Conservation (phyloP, 2,329 filamentous ascomycete species). For the Fusarium temperatum region DNA sequence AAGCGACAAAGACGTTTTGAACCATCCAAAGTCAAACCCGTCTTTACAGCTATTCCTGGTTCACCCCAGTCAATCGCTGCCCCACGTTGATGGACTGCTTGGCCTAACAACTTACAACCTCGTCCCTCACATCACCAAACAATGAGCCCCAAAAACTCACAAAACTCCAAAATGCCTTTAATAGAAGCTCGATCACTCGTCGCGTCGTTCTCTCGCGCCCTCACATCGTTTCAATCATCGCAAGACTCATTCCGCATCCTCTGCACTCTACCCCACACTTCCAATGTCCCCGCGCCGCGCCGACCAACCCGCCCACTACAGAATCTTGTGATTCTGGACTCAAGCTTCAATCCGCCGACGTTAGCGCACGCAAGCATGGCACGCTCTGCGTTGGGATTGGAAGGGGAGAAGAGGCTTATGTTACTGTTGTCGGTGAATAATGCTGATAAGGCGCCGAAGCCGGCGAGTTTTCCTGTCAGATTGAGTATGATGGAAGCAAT, state of each 20-base stretch:
- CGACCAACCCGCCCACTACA: slow-evolving; percentile 30
- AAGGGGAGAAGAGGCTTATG: slow-evolving; percentile 52
- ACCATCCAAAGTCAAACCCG: too few species aligned
- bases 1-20: neutral
- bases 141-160: slow-evolving; percentile 10
- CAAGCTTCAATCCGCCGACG: slow-evolving; percentile 75
- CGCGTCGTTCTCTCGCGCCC: slow-evolving; percentile 55
- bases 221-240: slow-evolving; percentile 56
- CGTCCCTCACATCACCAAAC: neutral
- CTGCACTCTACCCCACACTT: slow-evolving; percentile 49
- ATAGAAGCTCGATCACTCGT: slow-evolving; percentile 44
- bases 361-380: slow-evolving; percentile 68
- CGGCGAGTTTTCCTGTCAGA: slow-evolving; percentile 73
- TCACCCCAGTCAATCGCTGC: neutral
- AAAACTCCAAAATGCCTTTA: slow-evolving; percentile 24
- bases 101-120: neutral
- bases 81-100: neutral
- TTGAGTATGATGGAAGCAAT: slow-evolving; percentile 78
- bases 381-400: slow-evolving; percentile 52
- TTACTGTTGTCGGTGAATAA: slow-evolving; percentile 71
- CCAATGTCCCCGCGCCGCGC: slow-evolving; percentile 23
- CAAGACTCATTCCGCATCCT: slow-evolving; percentile 56
- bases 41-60: neutral
- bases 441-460: slow-evolving; percentile 72
- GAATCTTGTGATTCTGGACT: slow-evolving; percentile 68